phyloP scores from a whole-genome alignment of 129 eudicot species.

The Gnaphalium uliginosum region DNA sequence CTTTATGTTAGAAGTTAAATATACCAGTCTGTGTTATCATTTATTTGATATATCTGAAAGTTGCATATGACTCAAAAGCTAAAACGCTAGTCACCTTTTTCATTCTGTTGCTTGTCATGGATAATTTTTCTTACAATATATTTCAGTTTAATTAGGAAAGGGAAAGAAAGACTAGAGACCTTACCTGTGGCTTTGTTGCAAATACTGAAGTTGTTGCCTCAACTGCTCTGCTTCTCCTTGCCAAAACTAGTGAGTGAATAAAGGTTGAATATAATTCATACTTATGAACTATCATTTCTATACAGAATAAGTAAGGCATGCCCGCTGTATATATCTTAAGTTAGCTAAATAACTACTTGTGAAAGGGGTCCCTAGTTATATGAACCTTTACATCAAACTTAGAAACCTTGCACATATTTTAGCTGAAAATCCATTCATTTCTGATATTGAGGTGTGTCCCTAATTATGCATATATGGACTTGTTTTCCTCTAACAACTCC shows the following conservation, averaged over 20 bases:
- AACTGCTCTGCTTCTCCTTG: conserved; percentile 65
- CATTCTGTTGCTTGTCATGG: neutral
- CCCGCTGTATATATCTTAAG: conserved; percentile 1
- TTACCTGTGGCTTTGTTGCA: conserved; percentile 72
- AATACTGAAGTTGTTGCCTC: conserved; percentile 65
- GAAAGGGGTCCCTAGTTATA: neutral
- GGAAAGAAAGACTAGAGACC: conserved; percentile 8
- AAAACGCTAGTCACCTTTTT: neutral
- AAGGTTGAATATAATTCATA: neutral
- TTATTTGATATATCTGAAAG: neutral
- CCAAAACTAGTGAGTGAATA: conserved; percentile 51
- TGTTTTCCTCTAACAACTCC: neutral
- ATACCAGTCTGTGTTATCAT: neutral
- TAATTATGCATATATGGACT: neutral
- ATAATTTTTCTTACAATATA: neutral
- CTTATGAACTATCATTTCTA: conserved; percentile 11
- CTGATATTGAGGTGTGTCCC: conserved; percentile 8
- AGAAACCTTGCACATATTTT: neutral
- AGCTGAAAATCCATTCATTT: neutral
- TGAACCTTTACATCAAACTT: neutral
- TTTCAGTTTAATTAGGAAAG: neutral
- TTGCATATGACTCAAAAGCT: neutral
- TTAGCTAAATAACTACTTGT: conserved; percentile 12
- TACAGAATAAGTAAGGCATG: neutral
- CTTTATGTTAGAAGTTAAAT: neutral